Base-by-base conservation (phyloP, 1,284 basidiomycete species). In the Porogramme epimiltina region DNA sequence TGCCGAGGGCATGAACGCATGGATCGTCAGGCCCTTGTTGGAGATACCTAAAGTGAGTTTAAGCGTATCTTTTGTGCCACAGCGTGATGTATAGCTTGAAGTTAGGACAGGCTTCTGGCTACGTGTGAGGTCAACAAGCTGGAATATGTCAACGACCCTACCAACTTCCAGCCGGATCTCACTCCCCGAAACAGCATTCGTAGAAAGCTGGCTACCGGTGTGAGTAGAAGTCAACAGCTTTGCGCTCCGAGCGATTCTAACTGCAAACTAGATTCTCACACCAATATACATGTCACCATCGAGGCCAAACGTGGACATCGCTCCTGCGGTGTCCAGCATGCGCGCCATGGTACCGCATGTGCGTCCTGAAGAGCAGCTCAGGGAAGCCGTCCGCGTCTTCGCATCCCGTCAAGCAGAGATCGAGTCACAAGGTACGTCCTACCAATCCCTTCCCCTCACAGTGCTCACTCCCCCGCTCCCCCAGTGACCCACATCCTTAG, bases 171-270 rank as follows among this genome's bases (percentile, higher is more conserved):
- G 58, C 87, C 89, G 2, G 74, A 76, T 8, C 51, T 87, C 20
- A 89, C 89, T 0, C 64, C 83, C 36, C 78, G 90, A 11, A 92
- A 92, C 67, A 78, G 80, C 11, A 74, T 92, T 22, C 83, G 89
- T 16, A 70, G 79, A 22, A 20, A 26, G 11, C 33, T 63, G 5
- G 47, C 56, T 2, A 13, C 11, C 19, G 40, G 53, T 18, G 56
- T 53, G 3, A 11, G 45, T 39, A 22, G 15, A 16, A n/a, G 10
- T 2, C 4, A 2, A 22, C 20, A 6, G 15, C 2, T 19, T 4
- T 10, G 10, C 37, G n/a, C 24, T 24, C 22, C n/a, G n/a, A n/a
- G n/a, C n/a, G n/a, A n/a, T n/a, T n/a, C n/a, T n/a, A n/a, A n/a
- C n/a, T 19, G 15, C 13, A 4, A 23, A 19, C 16, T 20, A 22